Conservation (phyloP, 1,284 basidiomycete species). For the Marasmius fiardii region DNA sequence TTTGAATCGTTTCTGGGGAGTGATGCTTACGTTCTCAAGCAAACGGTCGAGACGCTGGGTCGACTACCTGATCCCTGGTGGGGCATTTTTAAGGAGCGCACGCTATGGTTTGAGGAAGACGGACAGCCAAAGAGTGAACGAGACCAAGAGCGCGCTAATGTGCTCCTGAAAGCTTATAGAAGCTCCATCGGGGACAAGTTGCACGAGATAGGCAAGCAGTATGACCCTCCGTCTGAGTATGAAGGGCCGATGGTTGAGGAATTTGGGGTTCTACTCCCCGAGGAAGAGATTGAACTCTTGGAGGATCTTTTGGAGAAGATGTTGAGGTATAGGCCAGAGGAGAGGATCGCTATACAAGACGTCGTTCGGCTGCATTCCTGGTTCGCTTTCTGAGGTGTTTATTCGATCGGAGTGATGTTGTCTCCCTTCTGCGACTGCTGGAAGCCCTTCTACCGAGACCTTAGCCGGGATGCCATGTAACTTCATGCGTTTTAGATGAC, state of each 20-base stretch:
- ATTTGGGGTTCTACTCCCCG: conserved; percentile 21
- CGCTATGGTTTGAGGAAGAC: conserved; percentile 30
- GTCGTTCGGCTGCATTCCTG: conserved; percentile 36
- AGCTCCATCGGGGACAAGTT: conserved; percentile 27
- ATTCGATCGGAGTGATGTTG: no score
- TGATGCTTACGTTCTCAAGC: conserved; percentile 24
- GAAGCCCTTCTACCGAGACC: no score
- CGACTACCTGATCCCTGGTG: conserved; percentile 35
- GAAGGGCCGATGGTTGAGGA: conserved; percentile 31
- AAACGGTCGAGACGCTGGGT: conserved; percentile 31
- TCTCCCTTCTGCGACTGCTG: no score
- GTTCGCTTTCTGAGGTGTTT: conserved; percentile 21
- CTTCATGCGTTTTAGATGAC: no score
- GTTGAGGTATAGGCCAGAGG: conserved; percentile 34
- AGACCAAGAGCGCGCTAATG: conserved; percentile 19
- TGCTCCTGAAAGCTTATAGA: conserved; percentile 19
- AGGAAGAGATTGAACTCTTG: conserved; percentile 31
- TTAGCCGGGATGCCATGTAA: no score
- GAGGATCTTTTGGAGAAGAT: conserved; percentile 34
- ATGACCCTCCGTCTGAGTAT: conserved; percentile 18
- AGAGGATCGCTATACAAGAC: conserved; percentile 31
- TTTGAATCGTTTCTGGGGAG: conserved; percentile 30
- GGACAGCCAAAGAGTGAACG: conserved; percentile 25
- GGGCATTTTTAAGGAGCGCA: conserved; percentile 22
- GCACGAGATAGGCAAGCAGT: conserved; percentile 25